Evolutionary conservation across 2,329 filamentous ascomycete genomes (phyloP), one percentile per base, ranked within the genome.

Genomic region (Rutstroemia sp.): DNA sequence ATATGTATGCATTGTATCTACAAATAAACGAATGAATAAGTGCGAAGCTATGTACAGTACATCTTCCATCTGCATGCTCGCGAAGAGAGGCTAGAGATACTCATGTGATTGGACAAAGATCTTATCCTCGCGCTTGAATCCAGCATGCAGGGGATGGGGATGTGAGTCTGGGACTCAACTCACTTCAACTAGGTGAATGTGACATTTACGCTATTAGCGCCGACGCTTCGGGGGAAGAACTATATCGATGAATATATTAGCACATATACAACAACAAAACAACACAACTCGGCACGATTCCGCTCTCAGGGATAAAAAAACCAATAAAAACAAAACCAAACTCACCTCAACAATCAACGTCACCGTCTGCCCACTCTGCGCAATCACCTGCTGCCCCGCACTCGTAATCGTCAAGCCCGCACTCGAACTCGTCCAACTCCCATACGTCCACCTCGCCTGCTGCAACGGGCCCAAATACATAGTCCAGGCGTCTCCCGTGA

Each of bases 401-500:
- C 70, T 65, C 37, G 77, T 70, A 6, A 83, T 76, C 0, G 73
- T 73, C 48, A 83, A 69, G 54, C 74, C 66, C 16, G 67, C 63
- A 1, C 64, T 71, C 58, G 79, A 75, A 70, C 74, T 82, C 50
- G 76, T 75, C 74, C 76, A 83, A 19, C 67, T 71, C 8, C 65
- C 70, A 56, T 75, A 81, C 2, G 80, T 82, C 60, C 71, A 75
- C 16, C 72, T 64, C 12, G 69, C 75, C 60, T 79, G 72, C 63
- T 83, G 78, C 23, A 84, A 64, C 2, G 75, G 71, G 0, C 77
- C 76, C 1, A 83, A 67, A 30, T 73, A 80, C 62, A 73, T 67
- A 0, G 81, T 84, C 78, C 78, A 84, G 50, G 77, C 74, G 60
- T 84, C 81, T 10, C 25, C 53, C 17, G 23, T 50, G 4, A 79